Percentiles rank a stretch among this genome's conserved stretches.
phyloP scores from a whole-genome alignment of 1,139 yeast species.

The Protomyces macrosporus region DNA sequence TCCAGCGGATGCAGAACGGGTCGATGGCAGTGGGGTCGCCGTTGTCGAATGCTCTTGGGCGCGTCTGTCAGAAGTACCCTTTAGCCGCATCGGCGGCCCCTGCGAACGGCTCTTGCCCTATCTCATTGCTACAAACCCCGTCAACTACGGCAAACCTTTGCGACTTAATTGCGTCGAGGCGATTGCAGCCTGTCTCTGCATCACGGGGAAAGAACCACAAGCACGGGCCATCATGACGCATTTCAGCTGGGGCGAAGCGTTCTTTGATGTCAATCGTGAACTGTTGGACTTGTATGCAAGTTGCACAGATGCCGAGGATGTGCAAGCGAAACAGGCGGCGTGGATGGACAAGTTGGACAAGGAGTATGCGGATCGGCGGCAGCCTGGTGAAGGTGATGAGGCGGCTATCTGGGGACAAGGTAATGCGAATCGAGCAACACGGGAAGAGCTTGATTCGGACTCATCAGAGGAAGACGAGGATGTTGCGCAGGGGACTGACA shows the following conservation, averaged over 20 bases:
- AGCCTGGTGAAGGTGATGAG: constrained; percentile 41
- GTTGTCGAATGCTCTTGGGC: constrained; percentile 99
- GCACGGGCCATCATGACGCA: constrained; percentile 69
- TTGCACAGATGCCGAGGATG: constrained; percentile 77
- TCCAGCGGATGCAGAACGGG: constrained; percentile 75
- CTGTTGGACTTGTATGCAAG: constrained; percentile 64
- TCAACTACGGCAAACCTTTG: constrained; percentile 97
- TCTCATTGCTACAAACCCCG: constrained; percentile 66
- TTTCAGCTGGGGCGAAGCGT: constrained; percentile 90
- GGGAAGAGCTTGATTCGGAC: not conserved
- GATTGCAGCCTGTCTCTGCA: constrained; percentile 92
- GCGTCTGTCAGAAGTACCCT: constrained; percentile 89
- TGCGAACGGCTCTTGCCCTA: constrained; percentile 52
- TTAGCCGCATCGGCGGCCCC: constrained; percentile 82
- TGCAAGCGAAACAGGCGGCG: constrained; percentile 64
- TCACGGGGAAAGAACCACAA: constrained; percentile 87
- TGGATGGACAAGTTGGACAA: constrained; percentile 67
- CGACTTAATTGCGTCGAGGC: constrained; percentile 94
- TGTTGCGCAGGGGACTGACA: not conserved
- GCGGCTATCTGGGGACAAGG: constrained; percentile 74
- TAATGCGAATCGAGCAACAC: constrained; percentile 50
- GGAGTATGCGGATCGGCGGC: constrained; percentile 63
- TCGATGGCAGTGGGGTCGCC: constrained; percentile 80
- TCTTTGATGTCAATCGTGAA: constrained; percentile 75
- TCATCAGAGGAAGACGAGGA: not conserved